These are phyloP conservation scores for Pulicaria dysenterica DNA, from an alignment of 129 eudicot species.

Conservation along the genomic window DNA sequence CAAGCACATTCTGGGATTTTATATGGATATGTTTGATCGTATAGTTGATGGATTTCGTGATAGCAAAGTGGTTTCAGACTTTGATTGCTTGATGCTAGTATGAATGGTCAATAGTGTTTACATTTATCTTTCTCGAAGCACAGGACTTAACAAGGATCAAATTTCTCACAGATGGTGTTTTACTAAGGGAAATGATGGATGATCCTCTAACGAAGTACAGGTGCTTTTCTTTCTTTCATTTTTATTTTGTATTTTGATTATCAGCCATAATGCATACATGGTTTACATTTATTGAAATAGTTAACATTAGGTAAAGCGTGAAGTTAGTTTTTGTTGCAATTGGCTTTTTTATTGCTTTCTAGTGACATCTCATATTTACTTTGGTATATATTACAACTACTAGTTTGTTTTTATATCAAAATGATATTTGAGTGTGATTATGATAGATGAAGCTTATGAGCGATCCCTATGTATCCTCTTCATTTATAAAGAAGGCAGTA, in stretches of 20 bases:
- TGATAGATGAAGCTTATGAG: no score
- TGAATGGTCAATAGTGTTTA: slow-evolving; percentile 30
- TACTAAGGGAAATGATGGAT: slow-evolving; percentile 97
- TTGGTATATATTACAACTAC: no score
- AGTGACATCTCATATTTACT: no score
- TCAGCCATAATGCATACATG: neutral
- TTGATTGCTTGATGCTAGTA: slow-evolving; percentile 9
- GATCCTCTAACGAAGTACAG: slow-evolving; percentile 98
- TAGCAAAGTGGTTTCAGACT: neutral
- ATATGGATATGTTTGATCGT: no score
- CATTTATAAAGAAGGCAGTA: no score
- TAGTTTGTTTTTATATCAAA: no score
- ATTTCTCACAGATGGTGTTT: slow-evolving; percentile 95
- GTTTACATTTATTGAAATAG: neutral
- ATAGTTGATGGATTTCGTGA: neutral
- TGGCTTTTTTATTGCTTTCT: no score
- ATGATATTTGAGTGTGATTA: no score
- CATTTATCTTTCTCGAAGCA: slow-evolving; percentile 38
- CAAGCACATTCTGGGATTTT: no score
- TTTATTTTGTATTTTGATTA: neutral
- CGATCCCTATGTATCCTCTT: no score
- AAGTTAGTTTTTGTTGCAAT: no score
- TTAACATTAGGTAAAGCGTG: neutral
- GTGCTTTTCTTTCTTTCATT: slow-evolving; percentile 40
- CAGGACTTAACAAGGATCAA: slow-evolving; percentile 91